Base-by-base conservation (phyloP, 2,329 filamentous ascomycete genomes). In the Cytospora paraplurivora region DNA sequence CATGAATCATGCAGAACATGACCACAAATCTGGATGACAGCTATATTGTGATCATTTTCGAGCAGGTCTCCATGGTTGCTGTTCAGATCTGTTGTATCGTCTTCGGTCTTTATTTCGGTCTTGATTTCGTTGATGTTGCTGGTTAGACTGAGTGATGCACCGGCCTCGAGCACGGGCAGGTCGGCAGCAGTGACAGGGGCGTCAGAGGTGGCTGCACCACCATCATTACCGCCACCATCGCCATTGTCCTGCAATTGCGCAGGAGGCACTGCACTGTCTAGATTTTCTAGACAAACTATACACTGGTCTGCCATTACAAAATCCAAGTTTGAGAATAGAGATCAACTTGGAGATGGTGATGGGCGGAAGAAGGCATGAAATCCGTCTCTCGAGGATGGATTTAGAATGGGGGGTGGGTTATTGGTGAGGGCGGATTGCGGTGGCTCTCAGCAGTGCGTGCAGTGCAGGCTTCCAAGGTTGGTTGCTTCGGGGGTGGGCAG, bases 1-100 rank as follows among this genome's bases (percentile, higher is more conserved):
- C 95, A 99, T 59, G 90, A 88, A 79, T 99, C 89, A 79, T 99
- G 95, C 70, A 99, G 82, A 70, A 93, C 85, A 81, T 99, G 96
- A 64, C 92, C 91, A 77, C 95, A 99, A 54, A 92, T 89, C 65
- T 87, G 81, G 56, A 89, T 84, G 62, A 83, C 77, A 49, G 87
- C 86, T 66, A 88, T 81, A 64, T 79, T 76, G 68, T 80, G 76
- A 70, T 77, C 71, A 37, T 76, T 72, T 34, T 65, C 62, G 53
- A 68, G 62, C 44, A 58, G 44, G 55, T 69, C 56, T 63, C 70
- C 61, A 50, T 51, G 33, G 15, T 58, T 68, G 59, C 62, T 51
- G 61, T 68, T 66, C 65, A 68, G 64, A 62, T 70, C 60, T 65
- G 67, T 59, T 66, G 65, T 56, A 62, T 68, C 69, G 68, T 57